Evolutionary conservation across 1,284 basidiomycete species (phyloP).

Genomic region (Mixia osmundae): DNA sequence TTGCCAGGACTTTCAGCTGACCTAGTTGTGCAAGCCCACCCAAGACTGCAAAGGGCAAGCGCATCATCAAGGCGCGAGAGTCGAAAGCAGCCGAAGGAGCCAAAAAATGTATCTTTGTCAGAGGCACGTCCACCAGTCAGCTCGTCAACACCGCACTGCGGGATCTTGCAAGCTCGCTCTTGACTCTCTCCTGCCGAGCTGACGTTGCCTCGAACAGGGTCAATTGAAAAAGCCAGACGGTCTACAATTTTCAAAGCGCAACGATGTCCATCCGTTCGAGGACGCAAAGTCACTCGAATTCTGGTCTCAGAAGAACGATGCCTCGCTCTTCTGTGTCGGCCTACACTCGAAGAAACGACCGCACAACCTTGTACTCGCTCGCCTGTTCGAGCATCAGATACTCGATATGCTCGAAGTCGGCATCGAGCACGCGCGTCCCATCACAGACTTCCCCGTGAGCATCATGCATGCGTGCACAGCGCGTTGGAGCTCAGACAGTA

Average conservation of each 20-base stretch:
- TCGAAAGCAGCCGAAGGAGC: slow-evolving; percentile 75
- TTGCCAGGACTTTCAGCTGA: too few species aligned
- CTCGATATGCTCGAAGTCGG: slow-evolving; percentile 91
- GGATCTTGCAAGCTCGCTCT: slow-evolving; percentile 43
- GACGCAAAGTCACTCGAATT: slow-evolving; percentile 59
- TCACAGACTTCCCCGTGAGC: slow-evolving; percentile 60
- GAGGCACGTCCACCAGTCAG: slow-evolving; percentile 64
- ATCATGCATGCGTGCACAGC: background rate
- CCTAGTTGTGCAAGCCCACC: too few species aligned
- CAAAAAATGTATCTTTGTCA: slow-evolving; percentile 64
- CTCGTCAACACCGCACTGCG: slow-evolving; percentile 57
- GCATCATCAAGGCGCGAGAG: slow-evolving; percentile 63
- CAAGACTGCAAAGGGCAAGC: slow-evolving; percentile 90
- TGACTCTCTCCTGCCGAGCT: background rate
- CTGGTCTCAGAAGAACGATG: slow-evolving; percentile 86
- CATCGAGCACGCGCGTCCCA: slow-evolving; percentile 50
- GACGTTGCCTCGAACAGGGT: slow-evolving; percentile 33
- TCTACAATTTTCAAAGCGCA: slow-evolving; percentile 71
- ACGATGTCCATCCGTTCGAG: slow-evolving; percentile 90
- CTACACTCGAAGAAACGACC: slow-evolving; percentile 89
- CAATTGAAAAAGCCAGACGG: slow-evolving; percentile 67
- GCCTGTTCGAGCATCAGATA: slow-evolving; percentile 68
- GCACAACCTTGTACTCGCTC: slow-evolving; percentile 58
- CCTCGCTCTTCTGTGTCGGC: slow-evolving; percentile 69
- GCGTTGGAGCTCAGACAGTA: background rate